Base-by-base conservation (phyloP, 169 alveolate species). In the Babesia bigemina region DNA sequence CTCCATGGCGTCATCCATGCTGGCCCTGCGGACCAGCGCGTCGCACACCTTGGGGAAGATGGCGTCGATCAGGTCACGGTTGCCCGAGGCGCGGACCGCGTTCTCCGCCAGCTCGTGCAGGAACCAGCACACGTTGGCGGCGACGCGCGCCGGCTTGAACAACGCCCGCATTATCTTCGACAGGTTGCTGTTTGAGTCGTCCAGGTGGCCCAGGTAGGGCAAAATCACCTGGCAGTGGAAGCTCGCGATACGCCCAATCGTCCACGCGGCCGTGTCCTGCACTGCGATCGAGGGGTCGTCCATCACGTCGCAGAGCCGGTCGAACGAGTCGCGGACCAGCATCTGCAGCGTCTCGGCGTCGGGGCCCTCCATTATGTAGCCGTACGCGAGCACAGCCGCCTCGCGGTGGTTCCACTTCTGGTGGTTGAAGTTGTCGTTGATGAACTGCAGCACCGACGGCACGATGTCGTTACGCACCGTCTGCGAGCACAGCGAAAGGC, bases 191-290 rank as follows among this genome's bases (percentile, higher is more conserved):
- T 63, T 70, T 21, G 77, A 62, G 79, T 86, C 85, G 22, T 81
- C 85, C 62, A 90, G 89, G 48, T 86, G 52, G 1, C 95, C 96
- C 82, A 93, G 75, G 57, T 92, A 91, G 26, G 89, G 89, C 52
- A 87, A 78, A 29, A 93, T 91, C 49, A 88, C 93, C 28, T 84
- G 91, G 39, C 95, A 91, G 84, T 94, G 98, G 81, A 87, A 92
- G 44, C 91, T 91, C 21, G 96, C 96, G 26, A 94, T 93, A 63
- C 95, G 88, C 26, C 96, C 97, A 24, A 94, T 92, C 26, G 98
- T 92, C 98, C 98, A 94, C 39, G 98, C 98, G 2, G 96, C 95
- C n/a, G 97, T 94, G 91, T 94, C 98, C 47, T 95, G 90, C 16
- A 94, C 98, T 16, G 97, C 95, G 28, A 93, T 94, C n/a, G 95